These are phyloP conservation scores for Prunus persica DNA, from an alignment of 306 rosid genomes.

Conservation along the genomic window Prunus_persica_NCBIv2 NC_034010.1:25234001-25234500, in stretches of 20 bases:
- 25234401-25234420: no score
- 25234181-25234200: slow-evolving; percentile 24
- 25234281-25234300: slow-evolving; percentile 9
- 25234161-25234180: slow-evolving; percentile 3
- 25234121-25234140: slow-evolving; percentile 31
- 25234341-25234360: neutral
- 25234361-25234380: neutral
- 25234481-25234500: slow-evolving; percentile 5
- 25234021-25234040: slow-evolving; percentile 18
- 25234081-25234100: slow-evolving; percentile 19
- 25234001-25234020: slow-evolving; percentile 44
- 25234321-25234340: neutral
- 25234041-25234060: slow-evolving; percentile 22
- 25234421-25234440: neutral
- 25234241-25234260: slow-evolving; percentile 25
- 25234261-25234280: neutral
- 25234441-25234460: neutral
- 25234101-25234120: slow-evolving; percentile 16
- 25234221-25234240: slow-evolving; percentile 41
- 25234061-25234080: slow-evolving; percentile 17
- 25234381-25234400: neutral
- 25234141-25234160: slow-evolving; percentile 14
- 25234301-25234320: neutral
- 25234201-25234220: slow-evolving; percentile 31
- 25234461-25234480: neutral